phyloP scores from a whole-genome alignment of 768 basidiomycete genomes.

The Suillus subluteus region DNA sequence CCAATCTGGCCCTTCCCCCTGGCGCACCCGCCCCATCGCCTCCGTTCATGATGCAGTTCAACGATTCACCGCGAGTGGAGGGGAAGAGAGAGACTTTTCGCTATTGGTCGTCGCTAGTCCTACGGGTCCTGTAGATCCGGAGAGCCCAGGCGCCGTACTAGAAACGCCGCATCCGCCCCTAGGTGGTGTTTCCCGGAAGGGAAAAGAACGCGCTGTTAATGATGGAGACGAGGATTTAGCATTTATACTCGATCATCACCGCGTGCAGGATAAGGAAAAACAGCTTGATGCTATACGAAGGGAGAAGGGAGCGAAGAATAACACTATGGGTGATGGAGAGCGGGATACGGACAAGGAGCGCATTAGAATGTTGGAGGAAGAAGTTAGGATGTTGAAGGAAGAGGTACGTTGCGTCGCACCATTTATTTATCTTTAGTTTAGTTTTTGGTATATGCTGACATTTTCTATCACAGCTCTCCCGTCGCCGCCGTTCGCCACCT shows the following conservation, averaged over 20 bases:
- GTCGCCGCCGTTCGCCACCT: conserved; percentile 32
- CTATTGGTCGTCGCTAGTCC: conserved; percentile 52
- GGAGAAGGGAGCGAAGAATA: conserved; percentile 44
- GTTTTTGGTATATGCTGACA: background rate
- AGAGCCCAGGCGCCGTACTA: conserved; percentile 24
- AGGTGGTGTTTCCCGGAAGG: conserved; percentile 37
- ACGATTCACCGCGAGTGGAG: conserved; percentile 46
- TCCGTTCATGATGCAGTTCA: conserved; percentile 55
- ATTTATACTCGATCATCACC: conserved; percentile 39
- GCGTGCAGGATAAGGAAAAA: conserved; percentile 62
- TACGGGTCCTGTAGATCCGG: conserved; percentile 34
- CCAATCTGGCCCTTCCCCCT: conserved; percentile 30
- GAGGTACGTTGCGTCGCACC: conserved; percentile 43
- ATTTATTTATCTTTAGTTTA: too few species aligned
- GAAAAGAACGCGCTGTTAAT: conserved; percentile 42
- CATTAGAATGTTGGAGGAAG: conserved; percentile 67
- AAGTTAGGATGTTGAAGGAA: conserved; percentile 59
- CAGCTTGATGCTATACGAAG: conserved; percentile 61
- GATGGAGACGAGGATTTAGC: conserved; percentile 28
- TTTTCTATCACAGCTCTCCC: conserved; percentile 45
- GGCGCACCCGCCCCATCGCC: conserved; percentile 37
- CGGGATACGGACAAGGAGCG: conserved; percentile 60
- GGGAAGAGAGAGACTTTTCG: conserved; percentile 52
- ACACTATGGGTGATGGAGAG: conserved; percentile 38
- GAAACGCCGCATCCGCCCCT: conserved; percentile 30